Evolutionary conservation across 78 protist species (phyloP), one percentile per base, ranked within the genome.

Genomic region (Tieghemostelium lacteum): DNA sequence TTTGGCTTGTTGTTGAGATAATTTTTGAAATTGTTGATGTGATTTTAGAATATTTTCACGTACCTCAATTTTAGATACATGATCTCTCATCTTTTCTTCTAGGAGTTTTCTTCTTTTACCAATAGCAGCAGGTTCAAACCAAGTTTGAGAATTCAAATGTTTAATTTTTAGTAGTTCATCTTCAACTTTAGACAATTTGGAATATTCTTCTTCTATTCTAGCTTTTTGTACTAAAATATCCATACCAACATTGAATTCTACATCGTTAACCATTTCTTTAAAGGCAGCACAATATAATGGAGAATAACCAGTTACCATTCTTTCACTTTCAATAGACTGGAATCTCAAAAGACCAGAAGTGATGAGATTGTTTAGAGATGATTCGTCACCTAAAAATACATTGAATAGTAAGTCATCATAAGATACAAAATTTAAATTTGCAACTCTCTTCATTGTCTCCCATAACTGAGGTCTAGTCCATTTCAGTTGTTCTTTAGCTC

Each of bases 191-290:
- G 50, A 40, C 6, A 83, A 45, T 45, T 83, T 83, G 0, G 42
- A 8, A 36, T 55, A 20, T 31, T 83, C 91, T 57, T 83, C 91
- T 58, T 83, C 91, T 33, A 83, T 83, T 69, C 91, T 67, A 5
- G 91, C 34, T 61, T 83, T 83, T 69, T 83, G 91, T 0, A 73
- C 91, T 29, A 69, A 58, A 39, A 83, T 62, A 33, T 83, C 91
- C 76, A 83, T 83, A 69, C 91, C 91, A 22, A 83, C 91, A 45
- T 61, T n/a, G 71, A 83, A 83, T n/a, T 83, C 91, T 17, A 83
- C 24, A 40, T 83, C 91, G 5, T 83, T 57, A 24, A 69, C 91
- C 91, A 83, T 83, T 33, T 52, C 64, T 40, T 83, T 66, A 36
- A 83, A 83, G 1, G 91, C 91, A 2, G 91, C 14, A 19, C 76